Conservation (phyloP, 257 asterid genomes). For the Solanum appendiculatum region DNA sequence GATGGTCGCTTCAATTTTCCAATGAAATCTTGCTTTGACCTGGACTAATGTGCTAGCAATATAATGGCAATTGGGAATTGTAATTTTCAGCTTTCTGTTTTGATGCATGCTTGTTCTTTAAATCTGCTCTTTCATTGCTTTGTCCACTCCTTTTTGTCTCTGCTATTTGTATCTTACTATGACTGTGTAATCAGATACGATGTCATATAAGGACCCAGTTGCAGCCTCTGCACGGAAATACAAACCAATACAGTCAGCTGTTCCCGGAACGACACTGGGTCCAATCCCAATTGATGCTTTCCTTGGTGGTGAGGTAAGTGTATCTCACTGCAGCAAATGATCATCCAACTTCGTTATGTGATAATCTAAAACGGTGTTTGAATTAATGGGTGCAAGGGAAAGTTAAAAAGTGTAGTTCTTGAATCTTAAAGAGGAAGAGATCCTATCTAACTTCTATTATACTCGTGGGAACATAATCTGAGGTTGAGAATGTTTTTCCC, state of each 20-base stretch:
- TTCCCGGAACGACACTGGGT: slow-evolving; percentile 98
- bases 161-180: neutral
- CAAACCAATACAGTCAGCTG: slow-evolving; percentile 98
- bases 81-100: neutral
- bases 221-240: slow-evolving; percentile 91
- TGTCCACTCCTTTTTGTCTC: neutral
- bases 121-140: neutral
- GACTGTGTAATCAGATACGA: slow-evolving; percentile 42
- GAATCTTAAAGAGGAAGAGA: neutral
- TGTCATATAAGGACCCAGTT: slow-evolving; percentile 90
- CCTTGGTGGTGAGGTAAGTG: slow-evolving; percentile 83
- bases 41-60: neutral
- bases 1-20: neutral
- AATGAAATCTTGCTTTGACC: neutral
- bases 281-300: slow-evolving; percentile 94
- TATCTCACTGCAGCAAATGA: neutral
- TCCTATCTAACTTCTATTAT: neutral
- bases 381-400: neutral
- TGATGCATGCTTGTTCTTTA: neutral
- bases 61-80: neutral
- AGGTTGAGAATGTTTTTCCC: neutral
- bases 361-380: neutral
- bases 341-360: neutral
- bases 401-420: neutral
- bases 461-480: neutral